Conservation (phyloP, 441 rosid species). For the Hypseocharis bilobata region DNA sequence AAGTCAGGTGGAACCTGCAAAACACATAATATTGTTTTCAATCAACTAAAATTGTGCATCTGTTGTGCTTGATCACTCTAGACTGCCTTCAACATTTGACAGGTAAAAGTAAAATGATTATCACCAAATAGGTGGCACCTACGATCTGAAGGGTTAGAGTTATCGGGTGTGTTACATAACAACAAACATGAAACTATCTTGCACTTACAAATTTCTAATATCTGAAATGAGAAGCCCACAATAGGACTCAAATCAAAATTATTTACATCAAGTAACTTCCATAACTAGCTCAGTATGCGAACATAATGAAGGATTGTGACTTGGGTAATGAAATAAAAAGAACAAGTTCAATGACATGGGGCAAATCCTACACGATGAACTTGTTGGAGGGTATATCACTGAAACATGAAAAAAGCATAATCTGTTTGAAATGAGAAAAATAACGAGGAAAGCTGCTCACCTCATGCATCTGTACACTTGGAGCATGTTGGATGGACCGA, state of each 20-base stretch:
- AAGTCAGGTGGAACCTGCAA: constrained; percentile 92
- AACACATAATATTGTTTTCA: not conserved
- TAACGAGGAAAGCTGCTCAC: constrained; percentile 26
- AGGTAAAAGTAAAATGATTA: no score
- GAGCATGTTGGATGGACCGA: constrained; percentile 86
- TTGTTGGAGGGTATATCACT: not conserved
- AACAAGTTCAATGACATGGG: no score
- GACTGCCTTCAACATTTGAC: no score
- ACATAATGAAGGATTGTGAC: no score
- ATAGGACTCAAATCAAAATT: not conserved
- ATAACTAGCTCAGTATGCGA: not conserved
- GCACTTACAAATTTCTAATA: no score
- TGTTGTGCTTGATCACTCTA: no score
- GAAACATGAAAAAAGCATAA: not conserved
- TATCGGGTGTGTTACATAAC: no score
- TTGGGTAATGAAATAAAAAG: no score
- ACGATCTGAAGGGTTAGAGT: no score
- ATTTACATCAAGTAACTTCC: not conserved
- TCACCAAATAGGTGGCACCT: no score
- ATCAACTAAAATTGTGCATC: constrained; percentile 7
- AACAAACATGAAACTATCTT: no score
- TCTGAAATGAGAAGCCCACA: no score
- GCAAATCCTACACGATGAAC: not conserved
- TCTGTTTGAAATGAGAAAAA: not conserved
- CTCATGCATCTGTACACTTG: constrained; percentile 94